A percentile compares a stretch with the other conserved stretches of the same genome.
Conservation (phyloP, 345 rosid genomes). For the Bretschneidera sinensis region DNA sequence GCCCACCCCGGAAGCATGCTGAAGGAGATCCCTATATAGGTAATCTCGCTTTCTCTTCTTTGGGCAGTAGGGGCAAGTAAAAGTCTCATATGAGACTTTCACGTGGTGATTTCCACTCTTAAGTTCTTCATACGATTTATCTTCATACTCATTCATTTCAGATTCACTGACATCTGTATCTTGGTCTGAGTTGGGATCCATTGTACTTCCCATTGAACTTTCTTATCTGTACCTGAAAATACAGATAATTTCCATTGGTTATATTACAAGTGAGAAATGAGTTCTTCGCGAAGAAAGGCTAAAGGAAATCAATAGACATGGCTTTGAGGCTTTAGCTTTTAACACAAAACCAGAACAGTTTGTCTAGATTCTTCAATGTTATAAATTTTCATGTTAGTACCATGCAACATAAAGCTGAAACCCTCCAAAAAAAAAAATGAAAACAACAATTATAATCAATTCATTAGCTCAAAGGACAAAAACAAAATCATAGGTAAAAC, state of each 20-base stretch:
- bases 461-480: no score
- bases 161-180: conserved; percentile 47
- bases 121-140: conserved; percentile 51
- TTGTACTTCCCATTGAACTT: conserved; percentile 1
- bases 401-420: background rate
- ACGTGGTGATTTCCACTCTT: conserved; percentile 63
- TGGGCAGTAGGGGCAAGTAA: conserved; percentile 77
- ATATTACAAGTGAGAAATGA: background rate
- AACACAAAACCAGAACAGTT: background rate
- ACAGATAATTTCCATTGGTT: no score
- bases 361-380: background rate
- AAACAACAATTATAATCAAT: no score
- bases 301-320: background rate
- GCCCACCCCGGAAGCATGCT: conserved; percentile 97
- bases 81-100: conserved; percentile 48
- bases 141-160: conserved; percentile 44
- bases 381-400: background rate
- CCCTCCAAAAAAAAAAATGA: background rate
- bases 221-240: conserved; percentile 6
- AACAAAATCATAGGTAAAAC: no score
- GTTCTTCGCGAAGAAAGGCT: background rate
- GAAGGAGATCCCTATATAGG: conserved; percentile 66
- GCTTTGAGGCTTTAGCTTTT: background rate
- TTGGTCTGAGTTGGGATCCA: conserved; percentile 30
- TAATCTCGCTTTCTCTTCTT: conserved; percentile 64